Base-by-base conservation (phyloP, 1,284 basidiomycete genomes). In the Apiotrichum akiyoshidainum region DNA sequence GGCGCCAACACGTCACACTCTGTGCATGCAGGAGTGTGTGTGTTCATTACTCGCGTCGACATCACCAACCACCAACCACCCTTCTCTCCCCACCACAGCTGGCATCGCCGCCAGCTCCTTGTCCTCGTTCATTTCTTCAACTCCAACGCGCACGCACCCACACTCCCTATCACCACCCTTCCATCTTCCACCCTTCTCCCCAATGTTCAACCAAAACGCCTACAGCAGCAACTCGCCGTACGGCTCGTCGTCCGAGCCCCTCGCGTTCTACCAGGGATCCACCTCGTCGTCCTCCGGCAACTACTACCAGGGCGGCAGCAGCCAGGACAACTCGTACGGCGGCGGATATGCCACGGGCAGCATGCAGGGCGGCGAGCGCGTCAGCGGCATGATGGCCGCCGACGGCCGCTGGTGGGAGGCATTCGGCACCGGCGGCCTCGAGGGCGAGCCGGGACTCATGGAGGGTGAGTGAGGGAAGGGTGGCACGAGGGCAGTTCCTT, bases 361-460 rank as follows among this genome's bases (percentile, higher is more conserved):
- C 31, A 58, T 58, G 58, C 71, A 75, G 69, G 64, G 64, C 44
- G 61, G 49, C 51, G 66, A 67, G 35, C 52, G 67, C 22, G 52
- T 70, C 46, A 85, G 85, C 1, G 88, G 89, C 21, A 86, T 83
- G 71, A 90, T 92, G 48, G 84, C 87, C 68, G 76, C 83, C 16
- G 81, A 80, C 26, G 88, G 87, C 8, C 83, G 84, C 22, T 96
- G 92, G 92, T 93, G 89, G 87, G 91, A 90, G 47, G 92, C 92
- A 44, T 96, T 96, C 80, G 92, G 92, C 35, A 93, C 92, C 0
- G 92, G 92, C 59, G 92, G 90, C n/a, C 86, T 95, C 56, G 92
- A 95, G 74, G 92, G 92, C 35, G 93, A 97, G 73, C 90, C 91
- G 54, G 91, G 92, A 46, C 78, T 97, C 70, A 83, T 96, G 58